Conservation (phyloP, 1,284 basidiomycete genomes). For the Ustilago trichophora region DNA sequence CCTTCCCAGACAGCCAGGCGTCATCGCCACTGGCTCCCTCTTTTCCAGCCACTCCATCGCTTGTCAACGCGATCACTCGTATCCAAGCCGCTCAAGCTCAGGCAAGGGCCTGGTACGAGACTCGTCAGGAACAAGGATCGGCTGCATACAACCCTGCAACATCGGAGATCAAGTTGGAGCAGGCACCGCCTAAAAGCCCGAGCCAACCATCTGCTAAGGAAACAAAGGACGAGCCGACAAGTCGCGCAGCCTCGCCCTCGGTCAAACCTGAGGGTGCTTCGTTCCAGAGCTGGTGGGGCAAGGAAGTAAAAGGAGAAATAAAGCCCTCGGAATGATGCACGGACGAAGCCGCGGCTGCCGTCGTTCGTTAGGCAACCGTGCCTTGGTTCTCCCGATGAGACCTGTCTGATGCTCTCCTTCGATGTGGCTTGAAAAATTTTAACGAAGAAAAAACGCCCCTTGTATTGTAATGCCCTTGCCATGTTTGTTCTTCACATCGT, state of each 20-base stretch:
- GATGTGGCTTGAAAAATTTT: no score
- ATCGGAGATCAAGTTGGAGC: neutral
- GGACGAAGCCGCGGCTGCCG: neutral
- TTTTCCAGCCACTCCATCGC: conserved; percentile 53
- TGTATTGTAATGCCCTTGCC: conserved; percentile 4
- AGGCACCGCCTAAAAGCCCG: neutral
- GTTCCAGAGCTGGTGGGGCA: conserved; percentile 41
- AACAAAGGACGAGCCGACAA: neutral
- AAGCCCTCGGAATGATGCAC: neutral
- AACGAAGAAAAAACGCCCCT: neutral
- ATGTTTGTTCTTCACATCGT: neutral
- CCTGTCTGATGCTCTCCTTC: no score
- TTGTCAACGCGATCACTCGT: conserved; percentile 57
- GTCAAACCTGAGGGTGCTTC: neutral
- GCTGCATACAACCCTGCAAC: neutral
- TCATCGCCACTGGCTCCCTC: conserved; percentile 7
- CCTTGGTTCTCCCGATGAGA: no score
- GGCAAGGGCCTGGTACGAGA: conserved; percentile 42
- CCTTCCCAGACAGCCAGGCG: conserved; percentile 8
- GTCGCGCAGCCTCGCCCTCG: neutral
- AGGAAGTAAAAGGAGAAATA: conserved; percentile 28
- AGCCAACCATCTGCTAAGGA: neutral
- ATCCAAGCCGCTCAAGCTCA: conserved; percentile 59
- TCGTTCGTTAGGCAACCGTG: no score
- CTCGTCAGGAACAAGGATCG: conserved; percentile 8